phyloP scores from a whole-genome alignment of 306 rosid species.

The Potentilla sterilis region DNA sequence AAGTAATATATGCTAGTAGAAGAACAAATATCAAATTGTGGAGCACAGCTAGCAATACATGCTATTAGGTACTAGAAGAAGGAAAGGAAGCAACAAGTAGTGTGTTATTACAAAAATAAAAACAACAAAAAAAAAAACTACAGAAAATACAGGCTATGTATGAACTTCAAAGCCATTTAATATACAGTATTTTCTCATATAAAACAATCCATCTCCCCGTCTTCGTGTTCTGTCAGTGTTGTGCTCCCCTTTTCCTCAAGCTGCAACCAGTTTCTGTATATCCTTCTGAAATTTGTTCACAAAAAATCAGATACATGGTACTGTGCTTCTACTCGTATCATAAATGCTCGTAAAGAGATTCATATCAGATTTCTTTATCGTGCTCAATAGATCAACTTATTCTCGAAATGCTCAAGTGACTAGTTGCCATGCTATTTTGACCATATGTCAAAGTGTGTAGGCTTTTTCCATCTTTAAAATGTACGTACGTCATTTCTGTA shows the following conservation, averaged over 20 bases:
- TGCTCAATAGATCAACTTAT: not conserved
- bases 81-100: not conserved
- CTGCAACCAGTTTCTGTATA: constrained; percentile 79
- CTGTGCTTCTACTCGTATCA: not conserved
- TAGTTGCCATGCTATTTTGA: not conserved
- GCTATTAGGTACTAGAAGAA: not conserved
- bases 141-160: not conserved
- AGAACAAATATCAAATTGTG: too few relatives aligned
- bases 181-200: constrained; percentile 20
- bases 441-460: not conserved
- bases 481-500: not conserved
- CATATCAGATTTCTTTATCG: not conserved
- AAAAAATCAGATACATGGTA: constrained; percentile 8
- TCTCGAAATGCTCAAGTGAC: not conserved
- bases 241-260: constrained; percentile 35
- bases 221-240: constrained; percentile 10
- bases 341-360: not conserved
- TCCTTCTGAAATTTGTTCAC: constrained; percentile 58
- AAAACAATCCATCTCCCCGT: not conserved
- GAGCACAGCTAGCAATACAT: not conserved
- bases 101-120: not conserved
- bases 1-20: not conserved
- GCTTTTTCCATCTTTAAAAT: not conserved
- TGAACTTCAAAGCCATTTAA: not conserved
- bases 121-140: not conserved